Evolutionary conservation across 2,329 filamentous ascomycete species (phyloP), one percentile per base, ranked within the genome.

Genomic region (Paramyrothecium roridum): DNA sequence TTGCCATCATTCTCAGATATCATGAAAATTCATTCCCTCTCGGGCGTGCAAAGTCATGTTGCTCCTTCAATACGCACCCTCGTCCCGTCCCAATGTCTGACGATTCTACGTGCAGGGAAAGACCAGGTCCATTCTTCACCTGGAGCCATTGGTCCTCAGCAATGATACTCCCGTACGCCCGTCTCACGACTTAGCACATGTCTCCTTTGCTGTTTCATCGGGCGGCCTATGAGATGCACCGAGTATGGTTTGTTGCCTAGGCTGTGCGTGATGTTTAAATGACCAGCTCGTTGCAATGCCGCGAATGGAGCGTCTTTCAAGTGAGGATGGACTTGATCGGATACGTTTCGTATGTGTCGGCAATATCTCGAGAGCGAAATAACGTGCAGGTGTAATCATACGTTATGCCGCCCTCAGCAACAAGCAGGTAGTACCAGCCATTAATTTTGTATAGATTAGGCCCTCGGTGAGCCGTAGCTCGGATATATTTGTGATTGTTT

Each of bases 141-240:
- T 85, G 85, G 3, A 86, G 73, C 84, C 84, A 87, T 61, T 82
- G 83, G 48, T 86, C 81, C 13, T 80, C 72, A 0, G 84, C 84
- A 87, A 64, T 76, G 80, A 0, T 78, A 81, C 60, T 85, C 80
- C 61, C 87, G 84, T 20, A 87, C 82, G 1, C 73, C 73, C 0
- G 81, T 84, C 66, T 84, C 81, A 49, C 81, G 73, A 8, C 81
- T 81, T 2, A 84, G 68, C 0, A 83, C 77, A 54, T 79, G 83
- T 8, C 81, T 74, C 2, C 80, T 75, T 37, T 75, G 65, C 63
- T 83, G 79, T 0, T 77, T 79, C 0, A 72, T 80, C 0, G 81
- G 81, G 1, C 81, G 76, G 2, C 80, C 78, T 1, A 72, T 70
- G 1, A 84, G 69, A 54, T 84, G 81, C 4, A 84, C 81, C 2